phyloP scores from a whole-genome alignment of 2,329 filamentous ascomycete genomes.

The Cladophialophora bantiana region DNA sequence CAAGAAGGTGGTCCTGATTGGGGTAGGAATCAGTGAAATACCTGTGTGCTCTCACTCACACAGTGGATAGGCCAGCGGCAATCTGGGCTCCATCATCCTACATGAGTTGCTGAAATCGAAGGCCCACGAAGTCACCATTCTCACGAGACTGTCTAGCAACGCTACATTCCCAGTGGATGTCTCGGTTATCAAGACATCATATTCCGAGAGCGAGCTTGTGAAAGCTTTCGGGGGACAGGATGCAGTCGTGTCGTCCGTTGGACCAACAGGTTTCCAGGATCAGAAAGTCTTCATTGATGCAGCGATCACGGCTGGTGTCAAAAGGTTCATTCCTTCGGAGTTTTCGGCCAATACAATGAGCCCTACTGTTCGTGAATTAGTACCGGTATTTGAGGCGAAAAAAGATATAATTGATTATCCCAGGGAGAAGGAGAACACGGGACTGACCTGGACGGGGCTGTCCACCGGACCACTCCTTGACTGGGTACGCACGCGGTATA shows the following conservation, averaged over 20 bases:
- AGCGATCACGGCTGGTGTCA: constrained; percentile 49
- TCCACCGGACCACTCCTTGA: constrained; percentile 46
- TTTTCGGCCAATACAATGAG: constrained; percentile 44
- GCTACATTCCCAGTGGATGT: constrained; percentile 49
- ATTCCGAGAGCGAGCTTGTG: constrained; percentile 57
- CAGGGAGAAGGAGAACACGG: constrained; percentile 31
- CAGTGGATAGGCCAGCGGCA: constrained; percentile 35
- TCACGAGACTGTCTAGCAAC: constrained; percentile 38
- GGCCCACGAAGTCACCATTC: constrained; percentile 42
- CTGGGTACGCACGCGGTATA: constrained; percentile 39
- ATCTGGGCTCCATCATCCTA: constrained; percentile 42
- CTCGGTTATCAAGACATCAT: constrained; percentile 57
- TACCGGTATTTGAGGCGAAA: constrained; percentile 45
- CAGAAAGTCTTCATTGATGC: constrained; percentile 51
- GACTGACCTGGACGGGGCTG: constrained; percentile 45
- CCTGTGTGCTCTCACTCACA: no score
- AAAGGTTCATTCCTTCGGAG: constrained; percentile 52
- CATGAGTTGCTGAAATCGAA: constrained; percentile 36
- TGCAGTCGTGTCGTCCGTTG: constrained; percentile 61
- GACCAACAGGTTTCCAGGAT: constrained; percentile 49
- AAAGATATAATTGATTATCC: constrained; percentile 42
- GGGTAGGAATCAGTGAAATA: no score
- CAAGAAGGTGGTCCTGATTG: no score
- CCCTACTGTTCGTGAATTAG: constrained; percentile 39
- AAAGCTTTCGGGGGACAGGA: constrained; percentile 63